phyloP scores from a whole-genome alignment of 345 rosid species.

The Syzygium oleosum region DNA sequence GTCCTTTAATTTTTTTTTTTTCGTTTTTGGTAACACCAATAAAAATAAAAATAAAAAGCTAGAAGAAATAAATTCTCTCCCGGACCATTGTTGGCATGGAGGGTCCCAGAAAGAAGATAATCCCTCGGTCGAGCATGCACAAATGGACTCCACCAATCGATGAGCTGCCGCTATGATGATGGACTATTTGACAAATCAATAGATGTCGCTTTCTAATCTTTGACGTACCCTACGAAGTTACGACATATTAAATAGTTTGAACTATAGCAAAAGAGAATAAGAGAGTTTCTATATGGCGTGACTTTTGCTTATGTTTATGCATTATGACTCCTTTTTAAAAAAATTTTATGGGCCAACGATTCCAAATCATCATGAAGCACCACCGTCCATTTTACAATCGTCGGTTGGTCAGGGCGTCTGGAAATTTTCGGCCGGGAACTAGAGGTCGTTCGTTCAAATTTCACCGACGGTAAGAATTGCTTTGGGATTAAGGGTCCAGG shows the following conservation, averaged over 20 bases:
- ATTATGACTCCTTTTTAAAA: background rate
- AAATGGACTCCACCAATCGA: background rate
- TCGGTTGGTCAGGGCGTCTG: background rate
- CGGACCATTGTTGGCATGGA: background rate
- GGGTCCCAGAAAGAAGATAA: background rate
- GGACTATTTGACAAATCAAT: background rate
- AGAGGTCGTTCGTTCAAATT: background rate
- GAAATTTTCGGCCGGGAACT: background rate
- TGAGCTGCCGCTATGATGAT: background rate
- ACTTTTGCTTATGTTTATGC: background rate
- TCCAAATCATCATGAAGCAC: background rate
- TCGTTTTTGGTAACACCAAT: background rate
- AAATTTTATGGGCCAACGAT: background rate
- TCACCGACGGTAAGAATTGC: background rate
- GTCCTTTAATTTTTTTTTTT: background rate
- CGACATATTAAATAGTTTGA: background rate
- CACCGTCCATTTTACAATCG: background rate
- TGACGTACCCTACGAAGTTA: background rate
- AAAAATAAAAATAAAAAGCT: background rate
- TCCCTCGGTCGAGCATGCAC: background rate
- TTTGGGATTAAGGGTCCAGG: background rate
- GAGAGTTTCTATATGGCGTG: background rate
- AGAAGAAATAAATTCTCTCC: background rate
- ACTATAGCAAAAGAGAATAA: background rate
- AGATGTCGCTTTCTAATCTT: background rate